Conservation (phyloP, 805 yeast genomes). For the Candida yuanshanica region DNA sequence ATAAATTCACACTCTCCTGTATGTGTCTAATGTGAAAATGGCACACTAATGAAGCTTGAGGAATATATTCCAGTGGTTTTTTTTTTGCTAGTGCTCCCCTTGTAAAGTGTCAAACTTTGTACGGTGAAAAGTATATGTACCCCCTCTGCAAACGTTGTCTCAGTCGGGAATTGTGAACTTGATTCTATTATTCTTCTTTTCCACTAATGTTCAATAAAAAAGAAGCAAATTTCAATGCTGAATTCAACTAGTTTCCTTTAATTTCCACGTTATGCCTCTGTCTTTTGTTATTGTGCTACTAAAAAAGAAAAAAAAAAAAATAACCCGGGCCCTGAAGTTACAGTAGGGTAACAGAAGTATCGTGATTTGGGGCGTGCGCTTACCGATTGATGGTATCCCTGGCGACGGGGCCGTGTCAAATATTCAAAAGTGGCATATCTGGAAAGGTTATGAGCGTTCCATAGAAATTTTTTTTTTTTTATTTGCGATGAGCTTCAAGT, state of each 20-base stretch:
- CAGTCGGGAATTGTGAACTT: background rate
- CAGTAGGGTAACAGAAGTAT: too few relatives aligned
- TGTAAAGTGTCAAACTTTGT: background rate
- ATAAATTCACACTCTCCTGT: too few relatives aligned
- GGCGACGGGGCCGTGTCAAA: too few relatives aligned
- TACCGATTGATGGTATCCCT: too few relatives aligned
- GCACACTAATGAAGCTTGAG: too few relatives aligned
- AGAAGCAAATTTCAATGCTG: too few relatives aligned
- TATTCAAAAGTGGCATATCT: too few relatives aligned
- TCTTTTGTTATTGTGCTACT: conserved; percentile 6
- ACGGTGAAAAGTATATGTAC: background rate
- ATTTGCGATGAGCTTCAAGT: conserved; percentile 15
- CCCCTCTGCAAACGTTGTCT: background rate
- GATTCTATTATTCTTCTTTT: background rate
- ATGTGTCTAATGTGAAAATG: too few relatives aligned
- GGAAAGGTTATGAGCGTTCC: background rate
- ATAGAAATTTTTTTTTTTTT: conserved; percentile 7
- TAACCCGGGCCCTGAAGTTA: too few relatives aligned
- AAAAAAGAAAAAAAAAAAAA: conserved; percentile 1
- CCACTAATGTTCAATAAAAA: background rate
- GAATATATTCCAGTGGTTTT: background rate
- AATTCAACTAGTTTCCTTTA: background rate
- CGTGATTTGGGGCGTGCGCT: too few relatives aligned
- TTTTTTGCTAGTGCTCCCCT: background rate
- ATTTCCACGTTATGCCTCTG: background rate